These are phyloP conservation scores for Paratinospora sagittata DNA, from an alignment of 164 flowering plant species.

Conservation along the genomic window DNA sequence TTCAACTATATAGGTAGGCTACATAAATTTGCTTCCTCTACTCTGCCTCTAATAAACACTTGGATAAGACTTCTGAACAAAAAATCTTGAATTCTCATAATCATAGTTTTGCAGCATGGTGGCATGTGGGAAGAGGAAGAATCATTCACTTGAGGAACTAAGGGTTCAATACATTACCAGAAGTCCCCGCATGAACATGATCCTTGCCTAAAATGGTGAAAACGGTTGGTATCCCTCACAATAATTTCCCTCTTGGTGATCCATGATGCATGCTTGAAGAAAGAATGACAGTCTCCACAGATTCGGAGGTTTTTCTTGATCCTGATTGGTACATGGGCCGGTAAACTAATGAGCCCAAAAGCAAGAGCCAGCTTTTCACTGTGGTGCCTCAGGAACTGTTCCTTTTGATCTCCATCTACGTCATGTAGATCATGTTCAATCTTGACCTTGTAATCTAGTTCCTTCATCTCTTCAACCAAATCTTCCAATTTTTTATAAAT, in stretches of 20 bases:
- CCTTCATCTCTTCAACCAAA: constrained; percentile 49
- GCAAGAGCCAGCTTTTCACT: constrained; percentile 82
- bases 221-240: constrained; percentile 61
- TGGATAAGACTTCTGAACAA: too few relatives aligned
- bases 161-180: constrained; percentile 40
- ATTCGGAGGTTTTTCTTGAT: constrained; percentile 78
- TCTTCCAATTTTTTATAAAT: constrained; percentile 51
- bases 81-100: too few relatives aligned
- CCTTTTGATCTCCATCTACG: constrained; percentile 46
- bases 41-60: too few relatives aligned
- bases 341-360: constrained; percentile 56
- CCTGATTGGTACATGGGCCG: constrained; percentile 46
- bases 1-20: too few relatives aligned
- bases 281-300: constrained; percentile 74
- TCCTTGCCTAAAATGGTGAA: constrained; percentile 74
- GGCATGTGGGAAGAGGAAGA: not conserved
- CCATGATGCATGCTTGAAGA: constrained; percentile 58
- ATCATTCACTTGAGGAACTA: not conserved
- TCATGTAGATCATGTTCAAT: constrained; percentile 57
- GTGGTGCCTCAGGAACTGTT: constrained; percentile 58
- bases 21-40: too few relatives aligned
- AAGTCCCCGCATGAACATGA: constrained; percentile 72
- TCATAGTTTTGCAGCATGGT: too few relatives aligned
- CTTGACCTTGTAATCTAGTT: constrained; percentile 38
- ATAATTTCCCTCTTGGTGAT: constrained; percentile 46